Percentiles rank a stretch among this genome's conserved stretches.
Conservation (phyloP, 257 asterid species). For the Hygrophila difformis region DNA sequence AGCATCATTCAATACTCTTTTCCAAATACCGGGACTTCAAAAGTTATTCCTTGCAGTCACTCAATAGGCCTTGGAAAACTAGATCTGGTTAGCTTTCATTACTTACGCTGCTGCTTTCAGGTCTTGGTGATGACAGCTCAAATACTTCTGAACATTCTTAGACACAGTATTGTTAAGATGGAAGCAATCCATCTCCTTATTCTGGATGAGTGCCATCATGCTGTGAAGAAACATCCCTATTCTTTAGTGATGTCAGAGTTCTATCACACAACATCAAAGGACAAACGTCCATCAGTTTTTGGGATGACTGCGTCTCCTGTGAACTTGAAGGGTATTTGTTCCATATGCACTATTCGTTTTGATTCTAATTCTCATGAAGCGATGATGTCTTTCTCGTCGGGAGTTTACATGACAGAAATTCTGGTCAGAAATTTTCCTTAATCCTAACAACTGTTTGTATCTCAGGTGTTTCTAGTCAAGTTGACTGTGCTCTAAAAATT, state of each 20-base stretch:
- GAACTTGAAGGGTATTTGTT: conserved; percentile 78
- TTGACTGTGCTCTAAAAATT: conserved; percentile 93
- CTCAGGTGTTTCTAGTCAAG: conserved; percentile 96
- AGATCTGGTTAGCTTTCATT: conserved; percentile 14
- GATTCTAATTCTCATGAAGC: neutral
- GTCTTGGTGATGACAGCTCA: conserved; percentile 99
- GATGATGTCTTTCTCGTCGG: conserved; percentile 11
- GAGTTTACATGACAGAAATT: conserved; percentile 1
- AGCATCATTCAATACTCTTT: neutral
- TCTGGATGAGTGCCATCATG: conserved; percentile 99
- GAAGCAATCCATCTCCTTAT: conserved; percentile 86
- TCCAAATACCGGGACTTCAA: neutral
- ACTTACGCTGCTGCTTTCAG: conserved; percentile 35
- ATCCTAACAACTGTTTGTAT: conserved; percentile 6
- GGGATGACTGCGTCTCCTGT: conserved; percentile 99
- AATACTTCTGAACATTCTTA: conserved; percentile 87
- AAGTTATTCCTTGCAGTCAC: conserved; percentile 4
- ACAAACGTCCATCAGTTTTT: conserved; percentile 90
- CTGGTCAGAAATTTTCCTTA: conserved; percentile 7
- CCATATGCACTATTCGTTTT: conserved; percentile 12
- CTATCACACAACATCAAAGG: conserved; percentile 86
- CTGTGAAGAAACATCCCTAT: conserved; percentile 98
- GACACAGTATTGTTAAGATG: conserved; percentile 97
- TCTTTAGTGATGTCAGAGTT: conserved; percentile 98
- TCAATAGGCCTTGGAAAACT: conserved; percentile 9